These are phyloP conservation scores for Vaccinium macrocarpon DNA, from an alignment of 148 eudicot genomes.

Conservation along the genomic window DNA sequence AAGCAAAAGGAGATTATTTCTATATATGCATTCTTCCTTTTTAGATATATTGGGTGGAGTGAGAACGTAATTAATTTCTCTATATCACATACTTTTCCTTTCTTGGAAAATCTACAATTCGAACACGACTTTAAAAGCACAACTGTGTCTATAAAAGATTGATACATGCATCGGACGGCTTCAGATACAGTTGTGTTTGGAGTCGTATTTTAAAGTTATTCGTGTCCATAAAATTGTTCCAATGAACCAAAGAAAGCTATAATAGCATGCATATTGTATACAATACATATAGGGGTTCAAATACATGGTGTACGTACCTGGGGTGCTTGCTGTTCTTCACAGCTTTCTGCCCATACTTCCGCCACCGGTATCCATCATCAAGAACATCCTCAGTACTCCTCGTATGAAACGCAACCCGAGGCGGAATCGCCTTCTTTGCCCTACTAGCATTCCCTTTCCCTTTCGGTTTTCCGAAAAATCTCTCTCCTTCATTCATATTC, in stretches of 20 bases:
- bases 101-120: no score
- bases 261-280: neutral
- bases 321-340: constrained; percentile 83
- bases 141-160: no score
- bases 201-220: no score
- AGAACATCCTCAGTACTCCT: constrained; percentile 81
- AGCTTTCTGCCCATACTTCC: constrained; percentile 90
- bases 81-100: no score
- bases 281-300: neutral
- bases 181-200: no score
- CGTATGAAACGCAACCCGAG: constrained; percentile 83
- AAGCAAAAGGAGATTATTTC: no score
- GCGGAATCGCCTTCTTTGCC: constrained; percentile 51
- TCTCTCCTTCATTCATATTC: constrained; percentile 19
- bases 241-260: neutral
- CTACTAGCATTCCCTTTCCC: constrained; percentile 20
- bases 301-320: constrained; percentile 36
- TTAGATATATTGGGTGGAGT: no score
- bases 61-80: no score
- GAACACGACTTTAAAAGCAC: no score
- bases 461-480: constrained; percentile 4
- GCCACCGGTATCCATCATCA: constrained; percentile 88
- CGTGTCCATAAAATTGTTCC: neutral
- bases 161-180: no score
- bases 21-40: no score